Conservation (phyloP, 208 protist species). For the Leishmania amazonensis region DNA sequence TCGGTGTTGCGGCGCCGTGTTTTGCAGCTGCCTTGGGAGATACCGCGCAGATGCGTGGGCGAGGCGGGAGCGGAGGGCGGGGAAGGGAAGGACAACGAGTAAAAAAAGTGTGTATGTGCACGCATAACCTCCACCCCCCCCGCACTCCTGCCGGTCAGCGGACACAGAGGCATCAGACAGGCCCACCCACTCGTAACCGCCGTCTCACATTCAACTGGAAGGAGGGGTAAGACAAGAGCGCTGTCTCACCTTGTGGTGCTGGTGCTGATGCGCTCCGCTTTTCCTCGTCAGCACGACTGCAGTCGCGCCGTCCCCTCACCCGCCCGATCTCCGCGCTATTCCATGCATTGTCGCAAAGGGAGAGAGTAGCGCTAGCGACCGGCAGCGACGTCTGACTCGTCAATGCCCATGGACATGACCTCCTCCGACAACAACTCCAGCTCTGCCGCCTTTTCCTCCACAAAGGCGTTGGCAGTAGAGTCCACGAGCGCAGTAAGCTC, state of each 20-base stretch:
- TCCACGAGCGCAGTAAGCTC: conserved; percentile 68
- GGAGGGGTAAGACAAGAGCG: not conserved
- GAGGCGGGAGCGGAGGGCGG: not conserved
- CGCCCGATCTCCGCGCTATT: not conserved
- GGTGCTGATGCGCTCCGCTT: not conserved
- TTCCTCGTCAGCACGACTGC: not conserved
- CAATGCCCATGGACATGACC: conserved; percentile 86
- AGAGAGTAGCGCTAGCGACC: not conserved
- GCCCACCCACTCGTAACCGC: not conserved
- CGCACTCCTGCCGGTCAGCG: not conserved
- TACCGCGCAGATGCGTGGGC: not conserved
- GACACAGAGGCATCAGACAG: not conserved
- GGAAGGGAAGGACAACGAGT: not conserved
- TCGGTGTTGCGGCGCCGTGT: not conserved
- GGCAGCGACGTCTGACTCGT: conserved; percentile 64
- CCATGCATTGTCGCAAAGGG: not conserved
- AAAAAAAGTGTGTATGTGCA: too few relatives aligned
- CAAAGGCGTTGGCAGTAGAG: conserved; percentile 55
- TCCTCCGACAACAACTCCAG: conserved; percentile 70
- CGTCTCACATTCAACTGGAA: not conserved
- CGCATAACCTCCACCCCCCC: not conserved
- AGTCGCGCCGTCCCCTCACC: not conserved
- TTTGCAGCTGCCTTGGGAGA: not conserved
- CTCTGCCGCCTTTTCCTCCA: conserved; percentile 77
- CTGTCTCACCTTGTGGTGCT: not conserved